Conservation (phyloP, 2,329 filamentous ascomycete species). For the Exophiala calicioides region DNA sequence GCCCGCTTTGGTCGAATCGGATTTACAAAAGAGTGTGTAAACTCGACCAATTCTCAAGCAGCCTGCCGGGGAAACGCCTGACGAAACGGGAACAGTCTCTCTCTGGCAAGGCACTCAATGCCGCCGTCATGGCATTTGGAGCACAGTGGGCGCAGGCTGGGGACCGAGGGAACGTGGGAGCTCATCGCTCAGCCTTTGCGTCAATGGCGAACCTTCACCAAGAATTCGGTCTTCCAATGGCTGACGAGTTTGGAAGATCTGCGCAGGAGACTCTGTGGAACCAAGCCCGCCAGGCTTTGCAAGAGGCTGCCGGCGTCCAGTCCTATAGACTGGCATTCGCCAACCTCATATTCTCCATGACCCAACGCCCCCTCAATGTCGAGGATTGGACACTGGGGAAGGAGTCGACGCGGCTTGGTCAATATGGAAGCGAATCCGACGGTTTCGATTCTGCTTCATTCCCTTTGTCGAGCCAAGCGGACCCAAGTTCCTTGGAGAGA, state of each 20-base stretch:
- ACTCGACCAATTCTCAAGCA: constrained; percentile 5
- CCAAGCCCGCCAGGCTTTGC: constrained; percentile 42
- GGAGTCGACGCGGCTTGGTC: not conserved
- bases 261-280: constrained; percentile 46
- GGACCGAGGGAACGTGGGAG: constrained; percentile 1
- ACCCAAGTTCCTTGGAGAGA: not conserved
- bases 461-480: not conserved
- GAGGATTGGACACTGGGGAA: constrained; percentile 5
- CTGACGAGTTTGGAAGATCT: constrained; percentile 29
- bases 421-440: not conserved
- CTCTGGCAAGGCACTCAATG: constrained; percentile 8
- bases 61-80: constrained; percentile 1
- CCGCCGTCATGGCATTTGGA: constrained; percentile 14
- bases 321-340: constrained; percentile 48
- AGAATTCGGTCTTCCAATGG: constrained; percentile 2
- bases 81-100: constrained; percentile 1
- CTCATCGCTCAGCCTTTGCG: not conserved
- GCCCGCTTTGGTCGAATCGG: constrained; percentile 11
- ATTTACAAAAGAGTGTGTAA: constrained; percentile 10
- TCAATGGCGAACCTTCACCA: constrained; percentile 3
- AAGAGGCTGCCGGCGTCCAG: constrained; percentile 40
- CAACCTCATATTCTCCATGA: constrained; percentile 48
- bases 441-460: not conserved
- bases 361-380: constrained; percentile 40
- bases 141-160: constrained; percentile 16